Base-by-base conservation (phyloP, 2,329 filamentous ascomycete species). In the Paraconiothyrium sp. region DNA sequence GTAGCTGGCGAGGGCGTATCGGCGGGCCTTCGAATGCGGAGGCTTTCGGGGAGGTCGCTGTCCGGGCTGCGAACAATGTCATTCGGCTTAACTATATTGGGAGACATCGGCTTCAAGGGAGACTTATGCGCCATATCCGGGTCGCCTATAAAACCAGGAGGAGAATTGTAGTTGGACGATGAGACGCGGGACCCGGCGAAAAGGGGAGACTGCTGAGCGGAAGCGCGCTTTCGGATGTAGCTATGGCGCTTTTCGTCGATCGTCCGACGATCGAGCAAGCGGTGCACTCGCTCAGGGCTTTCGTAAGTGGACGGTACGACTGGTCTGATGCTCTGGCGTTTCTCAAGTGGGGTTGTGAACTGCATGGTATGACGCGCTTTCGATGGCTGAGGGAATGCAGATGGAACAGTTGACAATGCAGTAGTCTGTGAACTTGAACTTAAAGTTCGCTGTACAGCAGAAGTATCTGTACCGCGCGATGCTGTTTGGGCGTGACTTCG, bases 161-260 rank as follows among this genome's bases (percentile, higher is more conserved):
- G 67, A 16, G 66, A 68, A 48, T 63, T 70, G 58, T 75, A 74
- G 46, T 63, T 75, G 2, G 72, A 71, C 3, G 74, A 76, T 2
- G 74, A 75, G n/a, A 67, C 66, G 20, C 75, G 70, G n/a, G 70
- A 69, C 4, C 64, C 66, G 5, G 76, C 74, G 60, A 83, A 82
- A 39, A 83, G 77, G 4, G 80, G 77, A 14, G 76, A 72, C 35
- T 72, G 74, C 35, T 72, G 74, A 13, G 72, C 76, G 20, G 76
- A 76, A 2, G 77, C 78, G 39, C 81, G 76, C 59, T 82, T 79
- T 16, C 76, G 69, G 47, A 82, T 79, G 65, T 78, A 82, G 14
- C 78, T 81, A 54, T 76, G 72, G 7, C 81, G 76, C 59, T 79
- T 81, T 35, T 81, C 78, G 41, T 79, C 72, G 5, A 81, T 58